A percentile compares a stretch with the other conserved stretches of the same genome.
Evolutionary conservation across 768 basidiomycete genomes (phyloP).

Genomic region (Pulveroboletus sp.): DNA sequence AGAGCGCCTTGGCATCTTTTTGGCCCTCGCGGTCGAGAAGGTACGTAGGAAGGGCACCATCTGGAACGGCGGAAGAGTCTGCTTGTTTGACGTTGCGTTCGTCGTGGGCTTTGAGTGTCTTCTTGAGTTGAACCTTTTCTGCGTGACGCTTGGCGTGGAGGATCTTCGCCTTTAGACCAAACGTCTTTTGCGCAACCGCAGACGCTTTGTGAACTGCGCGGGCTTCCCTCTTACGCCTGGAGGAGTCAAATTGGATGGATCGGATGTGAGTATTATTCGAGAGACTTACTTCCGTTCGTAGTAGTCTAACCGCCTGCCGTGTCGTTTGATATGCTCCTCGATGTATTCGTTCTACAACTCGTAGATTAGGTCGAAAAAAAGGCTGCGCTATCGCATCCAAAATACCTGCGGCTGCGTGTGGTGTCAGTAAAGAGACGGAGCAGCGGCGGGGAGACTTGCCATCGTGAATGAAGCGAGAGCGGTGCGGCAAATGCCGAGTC

Average conservation of each 20-base stretch:
- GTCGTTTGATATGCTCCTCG: conserved; percentile 96
- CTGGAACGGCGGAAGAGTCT: conserved; percentile 75
- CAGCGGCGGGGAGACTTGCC: conserved; percentile 18
- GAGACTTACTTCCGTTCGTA: conserved; percentile 84
- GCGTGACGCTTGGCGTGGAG: conserved; percentile 94
- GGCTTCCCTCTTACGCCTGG: conserved; percentile 79
- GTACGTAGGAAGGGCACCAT: conserved; percentile 92
- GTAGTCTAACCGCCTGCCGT: conserved; percentile 93
- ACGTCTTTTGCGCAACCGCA: conserved; percentile 84
- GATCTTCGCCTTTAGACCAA: conserved; percentile 97
- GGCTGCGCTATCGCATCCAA: not conserved
- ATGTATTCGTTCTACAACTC: conserved; percentile 90
- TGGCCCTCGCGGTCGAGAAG: conserved; percentile 97
- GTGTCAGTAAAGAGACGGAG: conserved; percentile 11
- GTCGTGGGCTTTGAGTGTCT: conserved; percentile 99
- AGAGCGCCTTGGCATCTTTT: conserved; percentile 95
- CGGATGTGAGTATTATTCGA: not conserved
- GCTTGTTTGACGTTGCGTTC: conserved; percentile 97
- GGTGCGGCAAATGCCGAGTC: conserved; percentile 29
- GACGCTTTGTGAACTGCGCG: conserved; percentile 76
- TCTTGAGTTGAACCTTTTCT: conserved; percentile 98
- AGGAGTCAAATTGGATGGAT: not conserved
- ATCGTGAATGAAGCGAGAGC: conserved; percentile 14
- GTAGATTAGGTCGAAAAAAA: conserved; percentile 7
- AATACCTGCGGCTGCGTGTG: conserved; percentile 61